Conservation (phyloP, 768 basidiomycete species). For the Suillus brevipes region DNA sequence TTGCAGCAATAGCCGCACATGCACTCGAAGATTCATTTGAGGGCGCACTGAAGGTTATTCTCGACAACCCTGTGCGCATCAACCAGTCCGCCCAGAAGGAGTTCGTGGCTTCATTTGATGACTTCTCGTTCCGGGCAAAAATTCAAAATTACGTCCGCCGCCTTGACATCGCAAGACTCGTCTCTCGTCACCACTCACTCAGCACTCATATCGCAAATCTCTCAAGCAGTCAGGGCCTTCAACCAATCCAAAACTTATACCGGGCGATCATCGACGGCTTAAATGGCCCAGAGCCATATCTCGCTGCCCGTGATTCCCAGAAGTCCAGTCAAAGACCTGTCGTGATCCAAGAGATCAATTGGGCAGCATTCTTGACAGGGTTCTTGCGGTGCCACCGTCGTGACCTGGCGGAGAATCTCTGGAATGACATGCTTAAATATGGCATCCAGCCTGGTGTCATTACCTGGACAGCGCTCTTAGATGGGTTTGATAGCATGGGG, state of each 20-base stretch:
- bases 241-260: conserved; percentile 50
- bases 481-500: conserved; percentile 55
- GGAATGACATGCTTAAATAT: conserved; percentile 62
- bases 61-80: conserved; percentile 41
- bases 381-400: conserved; percentile 57
- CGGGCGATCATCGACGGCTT: conserved; percentile 50
- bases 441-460: conserved; percentile 52
- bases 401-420: conserved; percentile 61
- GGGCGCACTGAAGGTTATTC: conserved; percentile 48
- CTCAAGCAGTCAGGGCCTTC: conserved; percentile 33
- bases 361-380: conserved; percentile 65
- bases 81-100: conserved; percentile 33
- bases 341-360: conserved; percentile 54
- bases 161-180: conserved; percentile 50
- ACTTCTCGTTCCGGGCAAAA: conserved; percentile 40
- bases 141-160: conserved; percentile 46
- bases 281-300: conserved; percentile 50
- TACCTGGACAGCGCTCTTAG: conserved; percentile 73
- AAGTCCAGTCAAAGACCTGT: conserved; percentile 43
- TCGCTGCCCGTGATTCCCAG: conserved; percentile 44
- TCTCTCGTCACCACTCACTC: conserved; percentile 51
- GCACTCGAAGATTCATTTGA: conserved; percentile 59
- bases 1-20: conserved; percentile 59
- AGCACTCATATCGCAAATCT: conserved; percentile 52
- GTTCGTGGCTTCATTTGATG: conserved; percentile 41